Evolutionary conservation across 371 early-diverging fungal genomes (phyloP), one percentile per base, ranked within the genome.

Genomic region (Mucor ambiguus): DNA sequence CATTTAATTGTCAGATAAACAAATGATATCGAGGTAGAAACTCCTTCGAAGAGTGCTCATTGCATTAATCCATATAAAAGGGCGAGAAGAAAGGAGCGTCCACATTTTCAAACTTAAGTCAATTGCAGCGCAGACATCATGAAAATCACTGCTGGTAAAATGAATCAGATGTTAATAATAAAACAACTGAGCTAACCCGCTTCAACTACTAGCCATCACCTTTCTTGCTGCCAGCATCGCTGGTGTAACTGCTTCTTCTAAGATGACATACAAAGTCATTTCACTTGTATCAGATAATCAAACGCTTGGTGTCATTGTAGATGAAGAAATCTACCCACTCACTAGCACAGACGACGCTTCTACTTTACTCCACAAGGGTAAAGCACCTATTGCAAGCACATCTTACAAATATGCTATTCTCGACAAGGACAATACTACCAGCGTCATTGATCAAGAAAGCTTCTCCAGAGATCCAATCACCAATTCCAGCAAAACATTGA

Each of bases 231-330:
- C 55, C 29, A 32, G 18, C 18, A n/a, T 55, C 14, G 32, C 32
- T 9, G n/a, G 14, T 32, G 58, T 37, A 22, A 38, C 37, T n/a
- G 32, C 37, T 6, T 6, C 46, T 18, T 63, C 68, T 26, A 64
- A 56, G 12, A 60, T 61, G 10, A 60, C 49, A 24, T 70, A 66
- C n/a, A 70, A 54, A 6, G 67, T 70, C 4, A 38, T 70, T 30
- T 58, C 48, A 8, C 58, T 63, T 18, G 54, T 52, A 5, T 37
- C 59, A 3, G 30, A 43, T 20, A 60, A 62, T 30, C 58, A 66
- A 22, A 59, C 56, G 2, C 11, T 64, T 10, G 66, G 63, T 29
- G 71, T 66, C 14, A 26, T 70, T 11, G 55, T 70, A 28, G 63
- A 70, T 24, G 37, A 59, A 7, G 8, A 61, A 20, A 18, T 55